These are phyloP conservation scores for Leccinum uliginosum DNA, from an alignment of 768 basidiomycete species.

Conservation along the genomic window DNA sequence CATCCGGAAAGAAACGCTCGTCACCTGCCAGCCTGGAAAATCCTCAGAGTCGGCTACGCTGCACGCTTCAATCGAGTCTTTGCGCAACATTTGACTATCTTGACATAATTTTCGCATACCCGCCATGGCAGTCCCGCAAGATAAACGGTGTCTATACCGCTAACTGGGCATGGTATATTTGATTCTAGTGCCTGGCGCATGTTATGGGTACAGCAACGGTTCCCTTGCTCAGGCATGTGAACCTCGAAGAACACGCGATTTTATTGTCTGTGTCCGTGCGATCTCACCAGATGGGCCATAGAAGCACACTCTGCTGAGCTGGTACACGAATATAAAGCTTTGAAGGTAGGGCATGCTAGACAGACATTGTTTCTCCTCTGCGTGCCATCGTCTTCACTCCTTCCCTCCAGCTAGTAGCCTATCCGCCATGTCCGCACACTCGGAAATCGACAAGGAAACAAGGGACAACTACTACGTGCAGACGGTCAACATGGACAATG, in stretches of 20 bases:
- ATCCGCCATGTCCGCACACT: constrained; percentile 19
- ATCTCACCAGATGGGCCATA: not conserved
- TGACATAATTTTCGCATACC: constrained; percentile 1
- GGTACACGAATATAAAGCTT: constrained; percentile 16
- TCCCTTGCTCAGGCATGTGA: constrained; percentile 6
- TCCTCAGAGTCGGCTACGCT: not conserved
- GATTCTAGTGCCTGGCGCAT: constrained; percentile 8
- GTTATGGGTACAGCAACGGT: constrained; percentile 2
- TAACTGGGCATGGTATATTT: constrained; percentile 6
- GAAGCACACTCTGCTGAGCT: not conserved
- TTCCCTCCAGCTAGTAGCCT: not conserved
- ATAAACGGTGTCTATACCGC: constrained; percentile 14
- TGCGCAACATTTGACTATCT: not conserved
- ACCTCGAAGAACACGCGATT: not conserved
- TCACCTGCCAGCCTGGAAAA: not conserved
- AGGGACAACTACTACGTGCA: constrained; percentile 27
- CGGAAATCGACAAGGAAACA: constrained; percentile 19
- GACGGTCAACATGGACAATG: constrained; percentile 19
- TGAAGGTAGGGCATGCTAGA: not conserved
- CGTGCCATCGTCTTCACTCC: not conserved
- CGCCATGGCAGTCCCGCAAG: constrained; percentile 3
- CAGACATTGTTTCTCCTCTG: not conserved
- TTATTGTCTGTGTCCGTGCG: constrained; percentile 2
- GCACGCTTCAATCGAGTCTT: not conserved
- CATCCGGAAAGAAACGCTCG: not conserved